Evolutionary conservation across 371 early-diverging fungal species (phyloP).

Genomic region (Polyrhizophydium stewartii): DNA sequence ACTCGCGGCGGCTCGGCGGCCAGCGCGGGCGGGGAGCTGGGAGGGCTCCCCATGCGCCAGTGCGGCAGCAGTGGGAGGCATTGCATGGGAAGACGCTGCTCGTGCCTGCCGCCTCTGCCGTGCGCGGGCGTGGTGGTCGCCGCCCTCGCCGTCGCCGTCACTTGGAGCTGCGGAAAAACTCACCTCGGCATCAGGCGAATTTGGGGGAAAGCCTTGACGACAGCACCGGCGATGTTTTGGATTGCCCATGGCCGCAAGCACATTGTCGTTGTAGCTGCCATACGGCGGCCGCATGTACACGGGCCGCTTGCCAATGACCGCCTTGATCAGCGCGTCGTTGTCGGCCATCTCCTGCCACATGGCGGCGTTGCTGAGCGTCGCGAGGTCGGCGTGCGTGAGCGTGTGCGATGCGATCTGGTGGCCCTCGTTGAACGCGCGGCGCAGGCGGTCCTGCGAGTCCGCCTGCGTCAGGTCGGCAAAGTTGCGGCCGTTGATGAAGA

Average conservation of each 20-base stretch:
- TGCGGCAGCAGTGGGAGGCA: too few relatives aligned
- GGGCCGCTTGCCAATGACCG: conserved; percentile 39
- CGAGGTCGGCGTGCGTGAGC: conserved; percentile 49
- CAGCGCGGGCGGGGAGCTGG: too few relatives aligned
- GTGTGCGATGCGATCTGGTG: conserved; percentile 42
- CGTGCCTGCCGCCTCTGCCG: too few relatives aligned
- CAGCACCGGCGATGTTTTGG: too few relatives aligned
- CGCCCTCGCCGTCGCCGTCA: too few relatives aligned
- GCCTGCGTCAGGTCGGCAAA: not conserved
- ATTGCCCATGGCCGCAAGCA: not conserved
- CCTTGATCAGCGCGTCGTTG: conserved; percentile 41
- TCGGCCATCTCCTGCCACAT: conserved; percentile 45
- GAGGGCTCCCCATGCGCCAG: too few relatives aligned
- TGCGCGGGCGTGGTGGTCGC: too few relatives aligned
- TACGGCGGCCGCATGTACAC: conserved; percentile 52
- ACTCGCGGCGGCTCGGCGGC: too few relatives aligned
- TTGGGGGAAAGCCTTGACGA: too few relatives aligned
- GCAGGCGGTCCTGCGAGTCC: not conserved
- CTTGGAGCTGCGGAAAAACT: too few relatives aligned
- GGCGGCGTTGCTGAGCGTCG: conserved; percentile 40
- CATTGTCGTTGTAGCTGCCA: conserved; percentile 52
- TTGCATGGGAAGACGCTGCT: too few relatives aligned
- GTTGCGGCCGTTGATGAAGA: conserved; percentile 59
- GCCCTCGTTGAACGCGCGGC: not conserved
- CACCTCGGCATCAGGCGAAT: too few relatives aligned